Base-by-base conservation (phyloP, 352 stramenopile species). In the Aphanomyces astaci region DNA sequence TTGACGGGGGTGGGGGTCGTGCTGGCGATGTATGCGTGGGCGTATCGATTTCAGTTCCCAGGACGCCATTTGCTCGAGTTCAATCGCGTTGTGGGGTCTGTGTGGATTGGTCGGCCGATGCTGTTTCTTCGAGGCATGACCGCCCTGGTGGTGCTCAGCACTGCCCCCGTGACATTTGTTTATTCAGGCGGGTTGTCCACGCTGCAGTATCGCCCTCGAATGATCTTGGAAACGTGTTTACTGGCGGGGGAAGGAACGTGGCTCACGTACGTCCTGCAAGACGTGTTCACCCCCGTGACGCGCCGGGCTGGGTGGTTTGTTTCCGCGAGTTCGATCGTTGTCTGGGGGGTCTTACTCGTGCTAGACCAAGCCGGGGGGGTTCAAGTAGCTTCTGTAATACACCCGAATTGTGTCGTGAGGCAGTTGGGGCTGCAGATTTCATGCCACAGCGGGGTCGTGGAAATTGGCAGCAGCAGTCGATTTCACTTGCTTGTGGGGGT, bases 101-200 rank as follows among this genome's bases (percentile, higher is more conserved):
- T 68, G 3, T 68, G 62, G 62, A 45, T 68, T 31, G 62, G 62
- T 19, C 62, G 62, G 5, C 51, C 62, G 7, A 49, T 68, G 48
- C 46, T 68, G 9, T 52, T 68, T 33, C 2, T 68, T 17, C 62
- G 62, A 17, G 31, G 28, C 39, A 48, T 62, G 27, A 68, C 62
- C 24, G 62, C 62, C 30, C 19, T 59, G 0, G 24, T 68, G 11
- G 4, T 59, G 19, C 51, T 68, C 3, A 68, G 40, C 51, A 60
- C 62, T 2, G 17, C 45, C 2, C 4, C 5, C 10, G 25, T 60
- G 15, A 32, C 24, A 2, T 68, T 68, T 48, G 0, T 25, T 19
- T 24, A 24, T 2, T 19, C 22, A 1, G 3, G 45, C 22, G 43
- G 43, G 10, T 15, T 30, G 15, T 32, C 11, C 22, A 15, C 13